These are phyloP conservation scores for Trichoderma pleuroti DNA, from an alignment of 2,329 filamentous ascomycete species.

Conservation along the genomic window DNA sequence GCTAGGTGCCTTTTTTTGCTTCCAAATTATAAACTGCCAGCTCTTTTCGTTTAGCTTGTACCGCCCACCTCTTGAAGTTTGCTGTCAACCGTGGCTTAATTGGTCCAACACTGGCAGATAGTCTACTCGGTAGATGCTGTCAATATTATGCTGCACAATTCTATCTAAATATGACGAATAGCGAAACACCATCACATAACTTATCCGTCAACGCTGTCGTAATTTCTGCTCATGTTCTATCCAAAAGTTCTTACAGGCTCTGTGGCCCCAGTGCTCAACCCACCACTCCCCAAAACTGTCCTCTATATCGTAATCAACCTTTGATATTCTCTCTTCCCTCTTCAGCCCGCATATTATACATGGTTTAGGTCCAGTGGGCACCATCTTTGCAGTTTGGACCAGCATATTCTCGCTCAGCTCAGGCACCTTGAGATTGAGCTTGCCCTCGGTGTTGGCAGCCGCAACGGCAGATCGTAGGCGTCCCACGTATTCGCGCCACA, in stretches of 20 bases:
- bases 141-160: neutral
- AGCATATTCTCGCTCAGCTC: conserved; percentile 68
- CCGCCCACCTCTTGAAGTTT: no score
- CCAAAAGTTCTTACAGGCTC: conserved; percentile 83
- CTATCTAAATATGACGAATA: neutral
- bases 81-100: no score
- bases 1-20: no score
- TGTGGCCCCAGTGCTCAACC: conserved; percentile 83
- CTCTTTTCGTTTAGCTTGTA: no score
- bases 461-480: conserved; percentile 70
- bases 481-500: conserved; percentile 74
- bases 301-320: conserved; percentile 72
- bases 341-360: conserved; percentile 87
- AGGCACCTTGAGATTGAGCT: conserved; percentile 56
- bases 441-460: conserved; percentile 59
- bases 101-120: no score
- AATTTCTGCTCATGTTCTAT: conserved; percentile 67
- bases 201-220: conserved; percentile 54
- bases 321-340: conserved; percentile 75
- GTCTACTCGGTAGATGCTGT: neutral
- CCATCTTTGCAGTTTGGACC: conserved; percentile 67
- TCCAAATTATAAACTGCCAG: no score
- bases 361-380: conserved; percentile 66
- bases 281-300: conserved; percentile 98
- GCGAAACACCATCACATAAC: no score